Base-by-base conservation (phyloP, 257 asterid species). In the Haberlea rhodopensis region DNA sequence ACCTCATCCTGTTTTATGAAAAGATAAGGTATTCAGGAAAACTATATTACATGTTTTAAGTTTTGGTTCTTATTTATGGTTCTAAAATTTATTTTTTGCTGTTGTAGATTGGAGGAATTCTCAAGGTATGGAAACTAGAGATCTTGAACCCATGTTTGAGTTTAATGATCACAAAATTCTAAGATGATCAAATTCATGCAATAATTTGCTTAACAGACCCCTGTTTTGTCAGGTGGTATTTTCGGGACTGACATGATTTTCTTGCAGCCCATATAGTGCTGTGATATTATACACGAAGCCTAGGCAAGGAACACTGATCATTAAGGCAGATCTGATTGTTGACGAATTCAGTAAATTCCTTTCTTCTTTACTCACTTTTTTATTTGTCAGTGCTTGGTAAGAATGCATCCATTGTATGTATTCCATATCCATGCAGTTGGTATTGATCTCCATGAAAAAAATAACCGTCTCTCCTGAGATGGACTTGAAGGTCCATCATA, bases 61-160 rank as follows among this genome's bases (percentile, higher is more conserved):
- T 60, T 52, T 53, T 57, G 60, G 63, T 65, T 57, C 63, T 2
- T 51, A 46, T 63, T 22, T n/a, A 60, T 20, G 28, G 57, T 69
- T 70, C 79, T 75, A 21, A 69, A 60, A 24, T 29, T 31, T 45
- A 26, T 67, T 67, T 53, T 65, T 49, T 71, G 66, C 62, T 71
- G 71, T 65, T 78, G 78, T 92, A 92, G 97, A 74, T 81, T 92
- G 84, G 91, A 89, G 71, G 95, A 87, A 45, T 89, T 92, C 70
- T 82, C 85, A 46, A 92, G 99, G 99, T 85, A 78, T 20, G 80
- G 52, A 61, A 70, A 73, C 70, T 56, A 53, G 28, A 34, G 60
- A 62, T 19, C 62, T 68, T 34, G 60, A 60, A 48, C 67, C 67
- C 56, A 21, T 49, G 26, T 57, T 76, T 63, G 57, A 34, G 15